Conservation (phyloP, 352 stramenopile genomes). For the Peronospora belbahrii region DNA sequence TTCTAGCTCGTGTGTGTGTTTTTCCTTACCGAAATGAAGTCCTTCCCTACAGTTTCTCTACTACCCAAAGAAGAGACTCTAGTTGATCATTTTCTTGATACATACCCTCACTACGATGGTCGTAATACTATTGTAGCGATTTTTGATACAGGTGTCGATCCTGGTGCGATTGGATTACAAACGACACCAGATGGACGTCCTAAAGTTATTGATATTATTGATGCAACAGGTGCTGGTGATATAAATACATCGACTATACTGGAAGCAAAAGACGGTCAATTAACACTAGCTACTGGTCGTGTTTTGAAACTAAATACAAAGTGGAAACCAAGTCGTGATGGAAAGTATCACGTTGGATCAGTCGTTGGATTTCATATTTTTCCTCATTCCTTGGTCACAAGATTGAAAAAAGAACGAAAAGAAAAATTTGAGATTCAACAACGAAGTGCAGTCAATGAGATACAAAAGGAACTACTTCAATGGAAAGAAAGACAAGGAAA, state of each 20-base stretch:
- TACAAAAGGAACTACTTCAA: constrained; percentile 49
- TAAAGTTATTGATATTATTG: constrained; percentile 93
- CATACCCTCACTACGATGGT: constrained; percentile 86
- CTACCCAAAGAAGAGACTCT: constrained; percentile 91
- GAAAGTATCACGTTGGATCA: constrained; percentile 77
- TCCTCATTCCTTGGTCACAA: constrained; percentile 54
- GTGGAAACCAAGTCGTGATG: constrained; percentile 47
- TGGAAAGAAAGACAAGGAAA: constrained; percentile 49
- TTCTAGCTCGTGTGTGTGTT: too few relatives aligned
- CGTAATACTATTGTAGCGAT: constrained; percentile 89
- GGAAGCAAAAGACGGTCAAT: constrained; percentile 39
- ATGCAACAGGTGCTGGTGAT: constrained; percentile 91
- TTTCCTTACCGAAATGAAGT: too few relatives aligned
- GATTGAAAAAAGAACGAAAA: constrained; percentile 75
- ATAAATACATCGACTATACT: constrained; percentile 80
- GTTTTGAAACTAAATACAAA: constrained; percentile 68
- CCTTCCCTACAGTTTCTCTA: constrained; percentile 55
- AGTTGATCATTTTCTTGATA: constrained; percentile 63
- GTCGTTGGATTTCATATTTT: constrained; percentile 88
- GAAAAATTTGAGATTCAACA: constrained; percentile 75
- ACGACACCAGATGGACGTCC: constrained; percentile 77
- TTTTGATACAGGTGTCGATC: constrained; percentile 94
- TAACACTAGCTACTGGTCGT: constrained; percentile 37
- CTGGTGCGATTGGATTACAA: constrained; percentile 81
- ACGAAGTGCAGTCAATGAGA: constrained; percentile 49